These are phyloP conservation scores for Arthrobotrys iridis DNA, from an alignment of 2,329 filamentous ascomycete species.

Conservation along the genomic window DNA sequence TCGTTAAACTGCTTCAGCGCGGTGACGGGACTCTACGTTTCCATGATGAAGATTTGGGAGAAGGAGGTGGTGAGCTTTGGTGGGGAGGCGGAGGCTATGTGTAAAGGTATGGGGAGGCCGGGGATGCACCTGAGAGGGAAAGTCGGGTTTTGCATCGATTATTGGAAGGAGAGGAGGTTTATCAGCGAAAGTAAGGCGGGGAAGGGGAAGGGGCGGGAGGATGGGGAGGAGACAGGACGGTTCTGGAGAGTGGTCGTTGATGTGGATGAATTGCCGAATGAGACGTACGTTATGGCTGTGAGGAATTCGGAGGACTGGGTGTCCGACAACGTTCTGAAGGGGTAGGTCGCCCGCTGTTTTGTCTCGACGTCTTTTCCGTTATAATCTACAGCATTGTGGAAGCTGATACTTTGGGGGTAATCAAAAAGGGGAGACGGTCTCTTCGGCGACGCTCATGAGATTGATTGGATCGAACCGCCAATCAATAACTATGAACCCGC, in stretches of 20 bases:
- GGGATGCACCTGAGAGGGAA: slow-evolving; percentile 74
- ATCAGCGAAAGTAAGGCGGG: slow-evolving; percentile 61
- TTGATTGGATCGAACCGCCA: slow-evolving; percentile 58
- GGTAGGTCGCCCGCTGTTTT: not conserved
- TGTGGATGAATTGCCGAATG: slow-evolving; percentile 63
- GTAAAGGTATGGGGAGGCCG: slow-evolving; percentile 75
- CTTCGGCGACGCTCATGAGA: slow-evolving; percentile 49
- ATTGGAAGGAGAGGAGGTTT: slow-evolving; percentile 75
- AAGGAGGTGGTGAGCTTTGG: slow-evolving; percentile 74
- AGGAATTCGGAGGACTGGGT: slow-evolving; percentile 80
- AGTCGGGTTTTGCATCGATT: slow-evolving; percentile 77
- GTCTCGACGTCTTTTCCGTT: not conserved
- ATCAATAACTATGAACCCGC: slow-evolving; percentile 56
- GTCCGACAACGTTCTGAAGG: slow-evolving; percentile 70
- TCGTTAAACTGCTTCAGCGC: slow-evolving; percentile 81
- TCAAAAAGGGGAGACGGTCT: slow-evolving; percentile 35
- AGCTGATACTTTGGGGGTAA: slow-evolving; percentile 1
- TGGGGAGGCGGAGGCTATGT: slow-evolving; percentile 69
- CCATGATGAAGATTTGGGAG: slow-evolving; percentile 74
- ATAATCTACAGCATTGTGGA: not conserved
- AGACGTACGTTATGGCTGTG: slow-evolving; percentile 69
- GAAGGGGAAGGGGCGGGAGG: slow-evolving; percentile 61
- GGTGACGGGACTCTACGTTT: slow-evolving; percentile 76
- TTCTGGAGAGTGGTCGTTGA: slow-evolving; percentile 76
- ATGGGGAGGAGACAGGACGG: slow-evolving; percentile 62